Evolutionary conservation across 2,329 filamentous ascomycete genomes (phyloP), one percentile per base, ranked within the genome.

Genomic region (Fusarium setosum): DNA sequence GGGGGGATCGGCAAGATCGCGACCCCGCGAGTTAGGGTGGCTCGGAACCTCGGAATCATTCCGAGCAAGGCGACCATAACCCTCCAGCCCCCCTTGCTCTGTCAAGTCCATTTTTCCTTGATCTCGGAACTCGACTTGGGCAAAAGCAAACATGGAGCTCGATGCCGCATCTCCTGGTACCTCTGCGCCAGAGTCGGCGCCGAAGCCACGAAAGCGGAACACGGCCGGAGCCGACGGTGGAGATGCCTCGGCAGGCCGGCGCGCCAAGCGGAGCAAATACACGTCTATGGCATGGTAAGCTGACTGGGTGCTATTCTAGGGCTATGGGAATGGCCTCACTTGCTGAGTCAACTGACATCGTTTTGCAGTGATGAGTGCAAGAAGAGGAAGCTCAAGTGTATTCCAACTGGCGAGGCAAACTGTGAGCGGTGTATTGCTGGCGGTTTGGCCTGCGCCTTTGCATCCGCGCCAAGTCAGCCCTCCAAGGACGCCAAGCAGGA

Each of bases 321-420:
- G n/a, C n/a, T n/a, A n/a, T n/a, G n/a, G n/a, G n/a, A n/a, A n/a
- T n/a, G n/a, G n/a, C n/a, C n/a, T 6, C 11, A 8, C 21, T 32
- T 12, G 3, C 34, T 23, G 26, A 32, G 6, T 31, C 17, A 37
- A 42, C 52, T 73, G 42, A 73, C 50, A 11, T 4, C 6, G 2
- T 29, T 13, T 18, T 41, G 10, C 29, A 75, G 76, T 24, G 74
- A 80, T 48, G 77, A 80, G 20, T 81, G 79, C 62, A 80, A 80
- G 57, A 78, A 76, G 35, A 66, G 77, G 24, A 81, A 81, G 56
- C 76, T 81, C 53, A 81, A 81, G 57, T 81, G 79, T 62, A 68
- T 77, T 34, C 73, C 73, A 2, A 58, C 60, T 0, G 65, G 68
- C 5, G 65, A 74, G 23, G 59, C 57, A 1, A 63, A 52, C 18